Base-by-base conservation (phyloP, 768 basidiomycete species). In the Tricholoma saponaceum region DNA sequence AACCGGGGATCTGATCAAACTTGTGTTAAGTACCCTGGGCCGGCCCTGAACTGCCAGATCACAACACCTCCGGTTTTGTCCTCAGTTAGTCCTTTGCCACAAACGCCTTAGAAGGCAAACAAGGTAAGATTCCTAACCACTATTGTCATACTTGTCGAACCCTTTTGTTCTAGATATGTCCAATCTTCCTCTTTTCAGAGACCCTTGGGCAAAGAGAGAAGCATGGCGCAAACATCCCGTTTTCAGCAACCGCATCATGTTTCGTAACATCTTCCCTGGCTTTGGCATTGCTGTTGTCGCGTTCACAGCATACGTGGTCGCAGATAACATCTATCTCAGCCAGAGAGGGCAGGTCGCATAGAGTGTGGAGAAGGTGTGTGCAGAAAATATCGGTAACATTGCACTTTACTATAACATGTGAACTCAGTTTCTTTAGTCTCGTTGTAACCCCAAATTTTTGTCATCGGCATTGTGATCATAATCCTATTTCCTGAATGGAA, bases 181-280 rank as follows among this genome's bases (percentile, higher is more conserved):
- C 52, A 83, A 81, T 60, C 79, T 77, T 55, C 87, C 86, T n/a
- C 76, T 90, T 54, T 95, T 87, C 68, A 87, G 92, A 72, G 95
- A 97, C 70, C 93, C 94, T 52, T 97, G 95, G 95, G 91, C 92
- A 20, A 94, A 90, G 74, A 78, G 86, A 60, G 94, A 97, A 64
- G 91, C 92, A 37, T 97, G 93, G 94, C 82, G 95, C 66, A 93
- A 87, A 70, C 86, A 84, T 66, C 86, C 90, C n/a, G 83, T 95
- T 55, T 97, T 97, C 78, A 82, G 85, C 59, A 89, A 87, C 63
- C 84, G 87, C 41, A 81, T 83, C 64, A 95, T 95, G 91, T 87
- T 98, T 77, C 78, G 87, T 65, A 93, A 83, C 76, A 70, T 96
- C 62, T 95, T 98, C 72, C 96, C 96, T 32, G 96, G 96, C 37